Percentiles rank a stretch among this genome's conserved stretches.
These are phyloP conservation scores for Ganoderma resinaceum DNA, from an alignment of 1,284 basidiomycete species.

Conservation along the genomic window DNA sequence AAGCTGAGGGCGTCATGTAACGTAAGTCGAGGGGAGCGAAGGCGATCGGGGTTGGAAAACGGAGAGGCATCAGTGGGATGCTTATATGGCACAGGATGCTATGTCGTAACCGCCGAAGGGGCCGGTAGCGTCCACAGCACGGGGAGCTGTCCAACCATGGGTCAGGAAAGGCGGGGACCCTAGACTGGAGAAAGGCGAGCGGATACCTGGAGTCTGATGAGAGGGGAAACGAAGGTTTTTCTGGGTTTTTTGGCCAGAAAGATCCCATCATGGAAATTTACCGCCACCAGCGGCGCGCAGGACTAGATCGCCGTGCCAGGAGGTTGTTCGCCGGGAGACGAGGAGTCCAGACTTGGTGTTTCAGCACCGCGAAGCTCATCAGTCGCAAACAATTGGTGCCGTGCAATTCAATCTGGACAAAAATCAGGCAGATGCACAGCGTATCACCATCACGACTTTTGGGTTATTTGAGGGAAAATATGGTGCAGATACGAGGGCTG, in stretches of 20 bases:
- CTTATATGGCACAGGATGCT: constrained; percentile 36
- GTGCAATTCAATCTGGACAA: constrained; percentile 17
- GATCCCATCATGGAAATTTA: constrained; percentile 20
- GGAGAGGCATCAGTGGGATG: constrained; percentile 35
- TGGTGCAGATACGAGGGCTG: background rate
- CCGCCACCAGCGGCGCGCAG: constrained; percentile 21
- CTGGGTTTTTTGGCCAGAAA: constrained; percentile 6
- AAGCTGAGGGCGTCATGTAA: constrained; percentile 44
- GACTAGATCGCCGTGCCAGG: constrained; percentile 23
- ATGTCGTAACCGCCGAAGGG: constrained; percentile 33
- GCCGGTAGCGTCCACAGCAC: constrained; percentile 7
- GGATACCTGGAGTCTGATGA: constrained; percentile 8
- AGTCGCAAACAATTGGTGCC: constrained; percentile 28
- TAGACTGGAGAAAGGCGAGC: constrained; percentile 7
- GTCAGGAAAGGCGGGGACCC: constrained; percentile 13
- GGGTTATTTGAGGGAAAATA: constrained; percentile 10
- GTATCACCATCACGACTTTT: constrained; percentile 15
- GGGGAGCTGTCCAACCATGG: background rate
- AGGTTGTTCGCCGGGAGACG: constrained; percentile 22
- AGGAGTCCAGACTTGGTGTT: constrained; percentile 10
- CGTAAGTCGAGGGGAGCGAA: constrained; percentile 40
- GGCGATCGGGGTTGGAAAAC: constrained; percentile 41
- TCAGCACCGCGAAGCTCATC: constrained; percentile 32
- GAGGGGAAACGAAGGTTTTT: constrained; percentile 15
- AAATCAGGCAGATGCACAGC: constrained; percentile 2